phyloP scores from a whole-genome alignment of 1,284 basidiomycete species.

The Entoloma clypeatum region DNA sequence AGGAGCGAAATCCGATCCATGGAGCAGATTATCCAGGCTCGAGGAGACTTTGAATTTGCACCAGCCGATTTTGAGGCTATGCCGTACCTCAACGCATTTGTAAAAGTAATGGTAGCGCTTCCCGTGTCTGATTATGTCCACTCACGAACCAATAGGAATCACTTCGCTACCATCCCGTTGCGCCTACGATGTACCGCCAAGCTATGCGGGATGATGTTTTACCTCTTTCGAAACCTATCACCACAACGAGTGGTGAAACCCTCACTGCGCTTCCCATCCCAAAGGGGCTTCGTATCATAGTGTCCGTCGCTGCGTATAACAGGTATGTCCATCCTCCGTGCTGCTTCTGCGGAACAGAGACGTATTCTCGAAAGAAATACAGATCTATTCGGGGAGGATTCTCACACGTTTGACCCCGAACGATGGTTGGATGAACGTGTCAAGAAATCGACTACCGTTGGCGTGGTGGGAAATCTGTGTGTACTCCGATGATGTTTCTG shows the following conservation, averaged over 20 bases:
- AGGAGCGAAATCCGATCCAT: too few relatives aligned
- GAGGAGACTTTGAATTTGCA: too few relatives aligned
- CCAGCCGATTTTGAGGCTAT: too few relatives aligned
- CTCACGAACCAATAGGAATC: too few relatives aligned
- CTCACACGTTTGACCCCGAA: constrained; percentile 47
- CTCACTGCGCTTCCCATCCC: constrained; percentile 35
- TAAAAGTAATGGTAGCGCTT: too few relatives aligned
- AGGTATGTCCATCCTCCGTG: constrained; percentile 25
- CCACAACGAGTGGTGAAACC: constrained; percentile 30
- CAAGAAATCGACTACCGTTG: constrained; percentile 37
- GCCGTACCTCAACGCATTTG: too few relatives aligned
- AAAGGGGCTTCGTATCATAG: constrained; percentile 33
- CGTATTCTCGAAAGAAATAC: constrained; percentile 30
- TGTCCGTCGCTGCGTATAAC: constrained; percentile 39
- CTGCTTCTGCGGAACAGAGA: neutral
- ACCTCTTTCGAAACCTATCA: constrained; percentile 40
- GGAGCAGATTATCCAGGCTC: too few relatives aligned
- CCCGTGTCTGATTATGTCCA: too few relatives aligned
- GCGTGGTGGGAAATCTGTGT: constrained; percentile 51
- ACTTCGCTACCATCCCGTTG: constrained; percentile 36
- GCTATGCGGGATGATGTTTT: constrained; percentile 40
- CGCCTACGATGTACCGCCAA: constrained; percentile 31
- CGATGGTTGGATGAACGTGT: constrained; percentile 41
- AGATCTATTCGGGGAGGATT: constrained; percentile 47
- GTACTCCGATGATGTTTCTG: constrained; percentile 17